phyloP scores from a whole-genome alignment of 2,329 filamentous ascomycete genomes.

The Claviceps fusiformis region DNA sequence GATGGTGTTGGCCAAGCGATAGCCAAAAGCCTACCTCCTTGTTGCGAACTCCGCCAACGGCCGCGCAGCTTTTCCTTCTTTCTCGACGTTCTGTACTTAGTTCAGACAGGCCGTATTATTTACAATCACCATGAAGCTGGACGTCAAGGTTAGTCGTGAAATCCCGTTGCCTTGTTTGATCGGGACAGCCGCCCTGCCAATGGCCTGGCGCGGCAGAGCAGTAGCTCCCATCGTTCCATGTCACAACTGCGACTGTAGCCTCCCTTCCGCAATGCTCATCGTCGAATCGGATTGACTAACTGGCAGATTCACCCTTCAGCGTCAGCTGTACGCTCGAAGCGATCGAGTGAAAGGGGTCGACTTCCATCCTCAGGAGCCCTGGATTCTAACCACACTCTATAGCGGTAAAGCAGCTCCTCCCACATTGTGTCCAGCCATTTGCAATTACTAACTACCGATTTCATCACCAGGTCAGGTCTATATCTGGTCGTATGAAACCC shows the following conservation, averaged over 20 bases:
- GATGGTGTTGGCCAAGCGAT: constrained; percentile 4
- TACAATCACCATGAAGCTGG: constrained; percentile 24
- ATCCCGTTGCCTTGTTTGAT: neutral
- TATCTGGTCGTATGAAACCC: constrained; percentile 97
- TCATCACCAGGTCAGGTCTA: constrained; percentile 71
- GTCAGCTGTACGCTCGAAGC: constrained; percentile 55
- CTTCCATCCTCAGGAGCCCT: constrained; percentile 94
- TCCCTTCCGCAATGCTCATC: neutral
- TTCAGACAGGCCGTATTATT: neutral
- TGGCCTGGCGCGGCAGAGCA: neutral
- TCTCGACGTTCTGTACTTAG: neutral
- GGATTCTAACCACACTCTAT: constrained; percentile 92
- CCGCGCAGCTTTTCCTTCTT: neutral
- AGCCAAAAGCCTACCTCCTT: neutral
- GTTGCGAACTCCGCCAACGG: constrained; percentile 2
- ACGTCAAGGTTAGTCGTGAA: constrained; percentile 25
- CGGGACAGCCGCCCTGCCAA: neutral
- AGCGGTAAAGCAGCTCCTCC: constrained; percentile 46
- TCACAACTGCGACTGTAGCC: neutral
- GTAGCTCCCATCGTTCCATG: constrained; percentile 6
- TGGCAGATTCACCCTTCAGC: constrained; percentile 13
- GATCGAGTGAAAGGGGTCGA: constrained; percentile 96
- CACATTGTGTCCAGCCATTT: neutral
- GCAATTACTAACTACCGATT: neutral
- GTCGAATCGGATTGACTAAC: neutral